phyloP scores from a whole-genome alignment of 352 stramenopile genomes.

The Pythium plurisporium region DNA sequence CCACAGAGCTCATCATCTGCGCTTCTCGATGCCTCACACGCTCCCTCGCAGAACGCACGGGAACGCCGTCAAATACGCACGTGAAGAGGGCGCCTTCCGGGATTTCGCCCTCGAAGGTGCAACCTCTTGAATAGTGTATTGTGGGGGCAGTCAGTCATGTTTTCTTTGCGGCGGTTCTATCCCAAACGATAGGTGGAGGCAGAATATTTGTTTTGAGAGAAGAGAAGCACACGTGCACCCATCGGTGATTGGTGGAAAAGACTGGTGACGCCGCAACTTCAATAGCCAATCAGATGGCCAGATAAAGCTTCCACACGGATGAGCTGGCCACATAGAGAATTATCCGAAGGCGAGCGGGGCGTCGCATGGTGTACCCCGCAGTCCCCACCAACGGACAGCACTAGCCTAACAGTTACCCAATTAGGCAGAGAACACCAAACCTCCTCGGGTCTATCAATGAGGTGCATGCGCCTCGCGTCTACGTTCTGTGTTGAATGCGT shows the following conservation, averaged over 20 bases:
- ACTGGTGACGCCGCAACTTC: conserved; percentile 11
- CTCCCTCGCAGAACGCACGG: neutral
- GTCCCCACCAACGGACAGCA: too few species aligned
- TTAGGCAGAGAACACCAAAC: too few species aligned
- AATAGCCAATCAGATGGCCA: conserved; percentile 18
- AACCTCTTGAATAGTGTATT: conserved; percentile 5
- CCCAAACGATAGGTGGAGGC: conserved; percentile 4
- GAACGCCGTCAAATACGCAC: neutral
- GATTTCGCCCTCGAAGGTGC: too few species aligned
- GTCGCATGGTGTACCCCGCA: too few species aligned
- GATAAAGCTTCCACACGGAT: too few species aligned
- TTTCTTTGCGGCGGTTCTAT: conserved; percentile 19
- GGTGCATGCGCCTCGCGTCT: too few species aligned
- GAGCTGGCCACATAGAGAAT: too few species aligned
- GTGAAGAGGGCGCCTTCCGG: neutral
- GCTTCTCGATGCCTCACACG: neutral
- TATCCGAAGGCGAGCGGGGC: too few species aligned
- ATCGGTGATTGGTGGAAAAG: conserved; percentile 22
- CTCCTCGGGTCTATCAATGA: too few species aligned
- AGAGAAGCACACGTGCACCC: neutral
- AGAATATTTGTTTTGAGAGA: conserved; percentile 15
- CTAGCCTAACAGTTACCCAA: too few species aligned
- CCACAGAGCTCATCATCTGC: conserved; percentile 27
- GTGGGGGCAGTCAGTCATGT: neutral
- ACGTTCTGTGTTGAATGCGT: too few species aligned